Conservation (phyloP, 176 grass and related monocot genomes). For the Luzula sylvatica region DNA sequence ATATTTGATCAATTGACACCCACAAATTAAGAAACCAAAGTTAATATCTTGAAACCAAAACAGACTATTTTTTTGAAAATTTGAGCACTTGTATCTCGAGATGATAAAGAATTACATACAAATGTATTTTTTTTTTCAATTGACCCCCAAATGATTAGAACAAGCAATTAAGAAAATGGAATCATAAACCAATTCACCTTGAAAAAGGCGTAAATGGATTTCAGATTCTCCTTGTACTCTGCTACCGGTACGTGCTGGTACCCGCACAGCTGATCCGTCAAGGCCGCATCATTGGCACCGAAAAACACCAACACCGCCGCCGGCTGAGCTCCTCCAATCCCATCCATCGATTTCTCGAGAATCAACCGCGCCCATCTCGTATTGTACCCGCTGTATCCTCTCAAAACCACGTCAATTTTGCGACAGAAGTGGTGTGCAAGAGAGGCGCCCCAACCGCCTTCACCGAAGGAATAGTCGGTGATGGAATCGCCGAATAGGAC, state of each 20-base stretch:
- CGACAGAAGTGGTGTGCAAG: constrained; percentile 46
- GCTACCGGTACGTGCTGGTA: constrained; percentile 65
- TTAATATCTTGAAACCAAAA: not conserved
- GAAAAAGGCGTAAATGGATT: constrained; percentile 44
- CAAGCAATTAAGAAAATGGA: not conserved
- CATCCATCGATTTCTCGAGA: constrained; percentile 43
- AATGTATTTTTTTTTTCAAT: not conserved
- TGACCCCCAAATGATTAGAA: not conserved
- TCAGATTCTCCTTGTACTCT: constrained; percentile 74
- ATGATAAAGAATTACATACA: not conserved
- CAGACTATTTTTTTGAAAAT: not conserved
- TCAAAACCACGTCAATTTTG: constrained; percentile 68
- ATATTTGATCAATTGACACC: not conserved
- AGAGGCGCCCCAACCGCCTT: constrained; percentile 68
- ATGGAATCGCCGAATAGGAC: constrained; percentile 93
- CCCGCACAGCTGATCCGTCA: constrained; percentile 34
- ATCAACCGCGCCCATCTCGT: constrained; percentile 71
- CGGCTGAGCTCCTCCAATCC: constrained; percentile 28
- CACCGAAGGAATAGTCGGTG: constrained; percentile 59
- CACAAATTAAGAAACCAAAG: not conserved
- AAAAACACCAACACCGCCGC: constrained; percentile 70
- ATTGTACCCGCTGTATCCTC: constrained; percentile 85
- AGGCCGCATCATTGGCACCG: constrained; percentile 73
- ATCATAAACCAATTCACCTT: too few species aligned
- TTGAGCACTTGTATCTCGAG: not conserved